Conservation (phyloP, 768 basidiomycete genomes). For the Phylloporus arenicola region DNA sequence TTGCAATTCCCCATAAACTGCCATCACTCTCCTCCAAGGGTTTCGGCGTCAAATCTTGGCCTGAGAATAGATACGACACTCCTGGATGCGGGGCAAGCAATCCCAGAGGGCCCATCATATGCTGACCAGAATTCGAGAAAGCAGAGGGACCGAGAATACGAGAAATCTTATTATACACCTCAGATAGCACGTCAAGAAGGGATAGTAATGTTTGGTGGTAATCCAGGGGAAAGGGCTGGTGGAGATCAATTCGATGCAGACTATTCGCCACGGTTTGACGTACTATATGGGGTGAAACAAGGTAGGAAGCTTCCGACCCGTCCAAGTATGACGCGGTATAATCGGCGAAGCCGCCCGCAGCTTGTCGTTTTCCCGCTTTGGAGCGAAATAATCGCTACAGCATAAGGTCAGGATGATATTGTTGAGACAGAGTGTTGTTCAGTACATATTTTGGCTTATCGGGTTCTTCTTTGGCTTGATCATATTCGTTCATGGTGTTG, state of each 20-base stretch:
- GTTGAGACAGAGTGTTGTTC: neutral
- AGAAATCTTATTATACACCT: slow-evolving; percentile 83
- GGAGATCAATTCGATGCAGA: slow-evolving; percentile 3
- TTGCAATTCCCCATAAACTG: slow-evolving; percentile 72
- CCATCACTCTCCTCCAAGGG: slow-evolving; percentile 40
- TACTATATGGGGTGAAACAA: slow-evolving; percentile 71
- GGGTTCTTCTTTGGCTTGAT: slow-evolving; percentile 53
- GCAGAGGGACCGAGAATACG: slow-evolving; percentile 80
- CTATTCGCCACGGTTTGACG: slow-evolving; percentile 23
- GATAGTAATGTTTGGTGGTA: slow-evolving; percentile 87
- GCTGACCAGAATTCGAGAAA: slow-evolving; percentile 61
- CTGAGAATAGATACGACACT: slow-evolving; percentile 66
- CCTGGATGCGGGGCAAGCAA: slow-evolving; percentile 75
- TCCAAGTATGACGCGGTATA: slow-evolving; percentile 59
- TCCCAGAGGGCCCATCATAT: slow-evolving; percentile 73
- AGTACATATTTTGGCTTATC: slow-evolving; percentile 66
- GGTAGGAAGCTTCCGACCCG: slow-evolving; percentile 58
- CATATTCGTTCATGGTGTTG: slow-evolving; percentile 70
- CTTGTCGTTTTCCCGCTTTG: slow-evolving; percentile 50
- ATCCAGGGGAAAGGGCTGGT: slow-evolving; percentile 81
- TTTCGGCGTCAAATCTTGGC: slow-evolving; percentile 34
- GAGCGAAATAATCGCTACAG: slow-evolving; percentile 54
- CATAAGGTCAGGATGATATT: slow-evolving; percentile 7
- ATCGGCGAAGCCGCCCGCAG: slow-evolving; percentile 49
- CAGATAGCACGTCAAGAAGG: slow-evolving; percentile 82